These are phyloP conservation scores for Nicotiana undulata DNA, from an alignment of 257 asterid genomes.

Conservation along the genomic window DNA sequence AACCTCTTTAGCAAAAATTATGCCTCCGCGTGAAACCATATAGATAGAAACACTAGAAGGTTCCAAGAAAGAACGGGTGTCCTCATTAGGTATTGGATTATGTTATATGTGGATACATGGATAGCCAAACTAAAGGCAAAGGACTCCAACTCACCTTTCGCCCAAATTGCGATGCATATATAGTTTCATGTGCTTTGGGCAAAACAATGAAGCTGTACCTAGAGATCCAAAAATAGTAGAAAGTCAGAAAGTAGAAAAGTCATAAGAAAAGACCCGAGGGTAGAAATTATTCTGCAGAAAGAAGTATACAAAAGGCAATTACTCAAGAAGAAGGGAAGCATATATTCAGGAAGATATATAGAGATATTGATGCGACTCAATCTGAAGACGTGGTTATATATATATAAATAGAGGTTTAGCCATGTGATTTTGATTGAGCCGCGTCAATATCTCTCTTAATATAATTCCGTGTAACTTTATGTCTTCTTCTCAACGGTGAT, in stretches of 20 bases:
- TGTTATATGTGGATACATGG: not conserved
- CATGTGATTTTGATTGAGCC: conserved; percentile 5
- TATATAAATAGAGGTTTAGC: not conserved
- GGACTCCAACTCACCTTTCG: not conserved
- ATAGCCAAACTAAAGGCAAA: not conserved
- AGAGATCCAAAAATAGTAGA: too few species aligned
- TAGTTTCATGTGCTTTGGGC: too few species aligned
- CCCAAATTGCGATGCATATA: not conserved
- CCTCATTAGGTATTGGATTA: not conserved
- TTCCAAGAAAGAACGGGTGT: not conserved
- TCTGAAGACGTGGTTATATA: not conserved
- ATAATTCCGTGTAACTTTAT: not conserved
- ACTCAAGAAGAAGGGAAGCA: not conserved
- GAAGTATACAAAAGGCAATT: not conserved
- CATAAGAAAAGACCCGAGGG: too few species aligned
- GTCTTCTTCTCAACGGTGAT: not conserved
- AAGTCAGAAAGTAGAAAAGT: too few species aligned
- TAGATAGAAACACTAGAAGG: too few species aligned
- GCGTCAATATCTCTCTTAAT: conserved; percentile 7
- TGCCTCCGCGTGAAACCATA: too few species aligned
- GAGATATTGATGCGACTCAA: conserved; percentile 8
- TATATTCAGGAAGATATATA: not conserved
- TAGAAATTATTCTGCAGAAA: not conserved
- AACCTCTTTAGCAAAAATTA: too few species aligned
- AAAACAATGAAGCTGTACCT: too few species aligned